phyloP scores from a whole-genome alignment of 257 asterid genomes.

The Gynochthodes officinalis region DNA sequence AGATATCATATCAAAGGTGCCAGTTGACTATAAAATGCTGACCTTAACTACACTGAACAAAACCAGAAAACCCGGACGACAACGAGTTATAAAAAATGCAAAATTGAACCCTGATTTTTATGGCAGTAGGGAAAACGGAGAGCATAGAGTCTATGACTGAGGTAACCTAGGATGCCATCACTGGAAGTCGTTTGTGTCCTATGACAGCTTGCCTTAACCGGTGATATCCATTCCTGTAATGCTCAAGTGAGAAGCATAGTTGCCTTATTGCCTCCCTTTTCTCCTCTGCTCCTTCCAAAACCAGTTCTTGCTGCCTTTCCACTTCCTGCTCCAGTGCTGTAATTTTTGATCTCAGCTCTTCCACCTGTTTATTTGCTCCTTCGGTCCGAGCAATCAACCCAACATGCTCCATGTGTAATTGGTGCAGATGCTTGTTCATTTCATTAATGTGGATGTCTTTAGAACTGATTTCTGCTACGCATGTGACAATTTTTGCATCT shows the following conservation, averaged over 20 bases:
- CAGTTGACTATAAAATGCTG: not conserved
- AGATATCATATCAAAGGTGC: not conserved
- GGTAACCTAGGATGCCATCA: constrained; percentile 42
- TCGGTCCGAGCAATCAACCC: constrained; percentile 41
- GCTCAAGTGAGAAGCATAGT: constrained; percentile 75
- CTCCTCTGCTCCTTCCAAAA: constrained; percentile 73
- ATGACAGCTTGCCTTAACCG: constrained; percentile 56
- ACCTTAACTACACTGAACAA: not conserved
- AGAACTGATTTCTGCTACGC: constrained; percentile 33
- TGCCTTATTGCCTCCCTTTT: constrained; percentile 92
- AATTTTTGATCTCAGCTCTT: constrained; percentile 40
- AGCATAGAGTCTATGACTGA: not conserved
- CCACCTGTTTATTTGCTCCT: constrained; percentile 32
- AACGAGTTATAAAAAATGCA: not conserved
- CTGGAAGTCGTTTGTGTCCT: constrained; percentile 44
- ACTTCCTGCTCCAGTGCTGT: constrained; percentile 55
- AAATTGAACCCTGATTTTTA: not conserved
- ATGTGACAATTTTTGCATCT: constrained; percentile 26
- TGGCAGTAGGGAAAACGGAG: not conserved
- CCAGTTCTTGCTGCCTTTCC: constrained; percentile 43
- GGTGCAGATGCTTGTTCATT: constrained; percentile 52
- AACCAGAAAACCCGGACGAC: not conserved
- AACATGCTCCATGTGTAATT: constrained; percentile 56
- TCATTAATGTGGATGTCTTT: constrained; percentile 45
- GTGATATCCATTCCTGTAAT: constrained; percentile 64